Conservation (phyloP, 2,329 filamentous ascomycete species). For the Alternaria consortialis region DNA sequence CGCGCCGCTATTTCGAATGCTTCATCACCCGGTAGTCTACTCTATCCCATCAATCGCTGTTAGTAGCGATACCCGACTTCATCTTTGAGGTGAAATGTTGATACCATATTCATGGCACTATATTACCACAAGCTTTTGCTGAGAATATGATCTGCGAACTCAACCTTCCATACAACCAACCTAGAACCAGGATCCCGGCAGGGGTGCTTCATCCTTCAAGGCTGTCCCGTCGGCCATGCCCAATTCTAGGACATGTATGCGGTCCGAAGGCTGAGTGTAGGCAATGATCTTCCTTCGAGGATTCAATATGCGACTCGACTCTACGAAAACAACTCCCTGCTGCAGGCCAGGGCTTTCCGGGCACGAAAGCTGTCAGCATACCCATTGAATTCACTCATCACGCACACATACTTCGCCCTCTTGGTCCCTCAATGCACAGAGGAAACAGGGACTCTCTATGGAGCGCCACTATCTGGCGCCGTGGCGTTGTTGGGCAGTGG, state of each 20-base stretch:
- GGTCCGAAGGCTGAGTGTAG: too few species aligned
- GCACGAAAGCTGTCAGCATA: not conserved
- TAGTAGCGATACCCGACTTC: not conserved
- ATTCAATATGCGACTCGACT: too few species aligned
- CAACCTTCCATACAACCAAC: not conserved
- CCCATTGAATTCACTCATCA: not conserved
- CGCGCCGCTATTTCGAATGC: not conserved
- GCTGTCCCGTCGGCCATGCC: not conserved
- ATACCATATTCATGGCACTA: too few species aligned
- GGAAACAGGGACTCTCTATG: not conserved
- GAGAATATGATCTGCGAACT: not conserved
- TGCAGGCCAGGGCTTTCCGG: not conserved
- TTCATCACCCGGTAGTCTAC: not conserved
- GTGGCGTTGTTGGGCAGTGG: not conserved
- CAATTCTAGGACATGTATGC: too few species aligned
- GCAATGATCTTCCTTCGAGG: too few species aligned
- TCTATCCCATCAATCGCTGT: not conserved
- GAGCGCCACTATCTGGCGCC: not conserved
- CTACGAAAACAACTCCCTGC: too few species aligned
- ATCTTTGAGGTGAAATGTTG: too few species aligned
- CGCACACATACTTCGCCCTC: not conserved
- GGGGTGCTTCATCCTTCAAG: not conserved
- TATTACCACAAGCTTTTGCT: not conserved
- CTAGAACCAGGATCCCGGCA: not conserved
- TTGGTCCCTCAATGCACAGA: not conserved